Evolutionary conservation across 164 flowering plant species (phyloP).

Genomic region (grape (Vitis vinifera)): ASM3070453v1 NC_081817.1:24621001-24621500

Average conservation of each 20-base stretch:
- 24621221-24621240: not conserved
- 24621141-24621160: constrained; percentile 1
- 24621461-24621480: too few species aligned
- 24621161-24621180: constrained; percentile 8
- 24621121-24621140: not conserved
- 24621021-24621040: not conserved
- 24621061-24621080: constrained; percentile 21
- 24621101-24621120: constrained; percentile 8
- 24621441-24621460: too few species aligned
- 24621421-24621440: too few species aligned
- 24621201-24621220: constrained; percentile 1
- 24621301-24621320: constrained; percentile 13
- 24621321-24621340: constrained; percentile 9
- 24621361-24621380: constrained; percentile 17
- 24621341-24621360: constrained; percentile 19
- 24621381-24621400: constrained; percentile 15
- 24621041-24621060: constrained; percentile 5
- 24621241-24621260: not conserved
- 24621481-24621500: too few species aligned
- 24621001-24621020: not conserved
- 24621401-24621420: constrained; percentile 10
- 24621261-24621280: not conserved
- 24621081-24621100: not conserved
- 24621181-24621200: not conserved
- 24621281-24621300: not conserved